Evolutionary conservation across 768 basidiomycete species (phyloP).

Genomic region (Tricholoma matsutake): DNA sequence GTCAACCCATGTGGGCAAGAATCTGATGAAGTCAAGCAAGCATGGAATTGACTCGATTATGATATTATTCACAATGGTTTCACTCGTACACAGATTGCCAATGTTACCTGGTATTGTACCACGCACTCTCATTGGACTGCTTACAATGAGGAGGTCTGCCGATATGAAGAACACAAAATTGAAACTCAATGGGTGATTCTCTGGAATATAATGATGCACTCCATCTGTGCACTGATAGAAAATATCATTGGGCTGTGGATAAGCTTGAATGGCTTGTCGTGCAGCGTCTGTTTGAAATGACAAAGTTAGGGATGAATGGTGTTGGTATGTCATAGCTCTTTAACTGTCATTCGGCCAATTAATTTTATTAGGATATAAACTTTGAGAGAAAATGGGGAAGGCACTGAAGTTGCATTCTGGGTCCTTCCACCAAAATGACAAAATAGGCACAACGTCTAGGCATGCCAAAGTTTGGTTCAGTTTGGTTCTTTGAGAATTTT

Average conservation of each 20-base stretch:
- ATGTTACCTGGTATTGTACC: conserved; percentile 16
- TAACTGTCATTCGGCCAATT: too few relatives aligned
- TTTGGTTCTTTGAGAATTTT: too few relatives aligned
- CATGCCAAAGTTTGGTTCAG: too few relatives aligned
- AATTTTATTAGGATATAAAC: too few relatives aligned
- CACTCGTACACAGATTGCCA: conserved; percentile 7
- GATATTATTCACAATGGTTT: too few relatives aligned
- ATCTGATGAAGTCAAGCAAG: neutral
- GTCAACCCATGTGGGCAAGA: neutral
- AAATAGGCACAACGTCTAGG: too few relatives aligned
- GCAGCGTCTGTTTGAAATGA: conserved; percentile 35
- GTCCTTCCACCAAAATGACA: too few relatives aligned
- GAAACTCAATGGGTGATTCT: conserved; percentile 20
- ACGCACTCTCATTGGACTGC: conserved; percentile 1
- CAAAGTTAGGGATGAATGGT: conserved; percentile 31
- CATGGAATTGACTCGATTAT: too few relatives aligned
- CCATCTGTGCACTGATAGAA: too few relatives aligned
- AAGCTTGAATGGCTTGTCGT: conserved; percentile 31
- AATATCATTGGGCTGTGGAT: conserved; percentile 21
- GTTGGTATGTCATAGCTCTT: too few relatives aligned
- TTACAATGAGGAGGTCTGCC: neutral
- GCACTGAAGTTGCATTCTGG: too few relatives aligned
- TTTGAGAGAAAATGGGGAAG: too few relatives aligned
- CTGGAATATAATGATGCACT: conserved; percentile 1
- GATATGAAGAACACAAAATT: conserved; percentile 23